Base-by-base conservation (phyloP, 345 rosid species). In the Salix caprea region DNA sequence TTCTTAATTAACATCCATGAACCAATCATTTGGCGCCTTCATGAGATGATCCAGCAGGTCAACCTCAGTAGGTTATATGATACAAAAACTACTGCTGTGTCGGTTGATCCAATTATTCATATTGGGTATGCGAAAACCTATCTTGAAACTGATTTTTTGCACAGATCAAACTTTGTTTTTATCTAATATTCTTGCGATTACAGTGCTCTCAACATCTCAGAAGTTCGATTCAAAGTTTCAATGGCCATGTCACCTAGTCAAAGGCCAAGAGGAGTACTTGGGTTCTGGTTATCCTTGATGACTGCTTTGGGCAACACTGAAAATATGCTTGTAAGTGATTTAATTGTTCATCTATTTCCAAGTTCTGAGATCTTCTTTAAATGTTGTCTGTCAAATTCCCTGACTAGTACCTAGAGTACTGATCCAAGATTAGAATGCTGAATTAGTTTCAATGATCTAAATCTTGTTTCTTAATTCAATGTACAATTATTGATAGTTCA, bases 161-260 rank as follows among this genome's bases (percentile, higher is more conserved):
- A 7, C 52, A 34, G 14, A 9, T 21, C 32, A 39, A 23, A 24
- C 64, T 62, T 61, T n/a, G 46, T 76, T 65, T 39, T 66, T 5
- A 28, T 32, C 66, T 72, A 19, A 32, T 67, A 67, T 77, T 62
- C 78, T 75, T 67, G 80, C 76, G 84, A 81, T 70, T 80, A 61
- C 98, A 96, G 98, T 72, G 92, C 90, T 77, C 90, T 96, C 48
- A 84, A 85, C 83, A 82, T 96, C 82, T 96, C 99, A 3, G 97
- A 96, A 88, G 90, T 94, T 82, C 92, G 93, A 82, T 86, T 91
- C 80, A 94, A 91, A 87, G 90, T 94, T 73, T 94, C 98, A 39
- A 91, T 94, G 98, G 82, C 93, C 56, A 94, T 96, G 99, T 96
- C 98, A 34, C 99, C 97, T 69, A 86, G 96, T 86, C 99, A 93